Evolutionary conservation across 2,329 filamentous ascomycete species (phyloP), one percentile per base, ranked within the genome.

Genomic region (Colletotrichum lindemuthianum): DNA sequence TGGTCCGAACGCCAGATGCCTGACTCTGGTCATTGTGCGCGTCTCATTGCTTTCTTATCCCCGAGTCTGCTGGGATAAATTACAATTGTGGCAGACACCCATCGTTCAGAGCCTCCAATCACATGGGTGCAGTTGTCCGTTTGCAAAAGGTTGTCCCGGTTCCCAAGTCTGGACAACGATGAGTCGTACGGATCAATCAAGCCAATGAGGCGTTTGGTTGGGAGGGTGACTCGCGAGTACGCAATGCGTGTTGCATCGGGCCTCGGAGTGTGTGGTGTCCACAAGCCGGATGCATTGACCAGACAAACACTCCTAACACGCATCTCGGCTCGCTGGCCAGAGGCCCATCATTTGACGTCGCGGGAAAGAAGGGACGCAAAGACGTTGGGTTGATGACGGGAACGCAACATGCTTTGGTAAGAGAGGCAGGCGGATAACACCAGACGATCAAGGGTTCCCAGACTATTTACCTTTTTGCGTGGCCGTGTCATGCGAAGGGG

Each of bases 1-100:
- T 65, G 58, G 58, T 59, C 58, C 63, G 52, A 52, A 65, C 47
- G 52, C 51, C 52, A 57, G 58, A 59, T 48, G 51, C 51, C 51
- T 32, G 52, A 43, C 32, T 57, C 40, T 52, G 13, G 40, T 58
- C 49, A 49, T 37, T 49, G 37, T 48, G 48, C 54, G 60, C 45
- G 57, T 61, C 50, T 39, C 39, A 24, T 32, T 59, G 47, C 13
- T 61, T 48, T 56, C 52, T 51, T 13, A 37, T 34, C 12, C 15
- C 16, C 44, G 54, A 37, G 9, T 47, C 24, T 24, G 24, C 24
- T 24, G 24, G 24, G 5, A 24, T 24, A 24, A 24, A 24, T 24
- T 24, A 24, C 24, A 24, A 4, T 24, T 24, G 24, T 24, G 24
- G 24, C 24, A 24, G 24, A 24, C 24, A 24, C 24, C 24, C 24